Percentiles rank a stretch among this genome's conserved stretches.
These are phyloP conservation scores for Porodaedalea pini DNA, from an alignment of 1,284 basidiomycete species.

Conservation along the genomic window DNA sequence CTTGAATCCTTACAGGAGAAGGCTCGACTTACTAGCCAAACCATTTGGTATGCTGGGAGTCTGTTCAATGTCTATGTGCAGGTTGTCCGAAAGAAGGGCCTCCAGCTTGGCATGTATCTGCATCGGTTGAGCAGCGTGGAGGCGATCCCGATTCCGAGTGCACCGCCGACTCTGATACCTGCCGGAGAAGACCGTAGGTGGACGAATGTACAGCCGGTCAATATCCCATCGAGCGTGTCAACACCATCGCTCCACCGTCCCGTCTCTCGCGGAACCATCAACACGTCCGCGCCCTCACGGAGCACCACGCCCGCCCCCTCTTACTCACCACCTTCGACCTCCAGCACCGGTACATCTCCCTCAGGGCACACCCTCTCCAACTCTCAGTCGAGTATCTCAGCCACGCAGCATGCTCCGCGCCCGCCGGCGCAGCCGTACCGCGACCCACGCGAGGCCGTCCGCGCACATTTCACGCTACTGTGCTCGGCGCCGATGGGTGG, in stretches of 20 bases:
- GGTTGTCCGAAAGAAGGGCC: constrained; percentile 55
- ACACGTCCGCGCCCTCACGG: neutral
- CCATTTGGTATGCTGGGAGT: constrained; percentile 77
- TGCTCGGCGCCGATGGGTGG: constrained; percentile 81
- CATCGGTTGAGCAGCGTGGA: constrained; percentile 81
- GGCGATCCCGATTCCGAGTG: constrained; percentile 13
- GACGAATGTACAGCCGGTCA: constrained; percentile 7
- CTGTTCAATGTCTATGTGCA: constrained; percentile 88
- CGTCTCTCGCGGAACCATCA: constrained; percentile 8
- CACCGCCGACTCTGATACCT: constrained; percentile 1
- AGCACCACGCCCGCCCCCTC: constrained; percentile 27
- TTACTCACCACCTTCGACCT: constrained; percentile 9
- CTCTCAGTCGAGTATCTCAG: constrained; percentile 36
- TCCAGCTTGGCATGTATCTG: constrained; percentile 87
- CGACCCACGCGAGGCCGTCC: constrained; percentile 64
- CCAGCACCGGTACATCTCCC: constrained; percentile 22
- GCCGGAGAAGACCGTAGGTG: neutral
- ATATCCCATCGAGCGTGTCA: constrained; percentile 14
- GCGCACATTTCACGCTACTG: constrained; percentile 80
- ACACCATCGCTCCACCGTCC: constrained; percentile 13
- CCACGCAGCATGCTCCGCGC: constrained; percentile 28
- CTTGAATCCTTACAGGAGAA: constrained; percentile 73
- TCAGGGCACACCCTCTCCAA: constrained; percentile 8
- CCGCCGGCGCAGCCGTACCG: constrained; percentile 65
- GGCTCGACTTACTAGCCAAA: constrained; percentile 76